Base-by-base conservation (phyloP, 495 filamentous ascomycete species). In the Podospora pseudopauciseta region DNA sequence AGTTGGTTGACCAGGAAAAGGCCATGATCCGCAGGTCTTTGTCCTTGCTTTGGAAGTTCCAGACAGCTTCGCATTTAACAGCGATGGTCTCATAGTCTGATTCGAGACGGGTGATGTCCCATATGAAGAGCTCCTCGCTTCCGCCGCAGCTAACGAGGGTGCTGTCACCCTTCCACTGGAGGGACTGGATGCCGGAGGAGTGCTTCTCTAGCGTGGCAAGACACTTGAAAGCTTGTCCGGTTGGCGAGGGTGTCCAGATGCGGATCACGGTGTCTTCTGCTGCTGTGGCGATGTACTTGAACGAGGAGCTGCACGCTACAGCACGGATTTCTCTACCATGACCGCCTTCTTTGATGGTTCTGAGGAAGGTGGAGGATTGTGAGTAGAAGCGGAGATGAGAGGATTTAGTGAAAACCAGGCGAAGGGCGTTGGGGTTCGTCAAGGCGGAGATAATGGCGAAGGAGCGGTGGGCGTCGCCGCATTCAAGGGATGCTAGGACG, bases 271-370 rank as follows among this genome's bases (percentile, higher is more conserved):
- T 98, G 71, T 98, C 95, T 78, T 98, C 95, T 0, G 92, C 90
- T 0, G 91, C 95, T 0, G 94, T 98, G 0, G 91, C 94, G 54
- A 97, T 77, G 19, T 89, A 78, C 7, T 70, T 70, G 69, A 72
- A 30, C 74, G 77, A 84, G 6, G 87, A 72, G 32, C 89, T 85
- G 7, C 88, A 74, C n/a, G 91, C 87, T 68, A 89, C 80, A 1
- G 89, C 83, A 77, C 94, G 94, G 69, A 97, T 91, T 80, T 99
- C 95, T 44, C 95, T 79, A 0, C 95, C 95, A 77, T 99, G 95
- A 0, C 86, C 86, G 0, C 95, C 95, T 0, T 73, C 64, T 30
- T 88, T 87, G 1, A 97, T 72, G 0, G 87, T 77, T 27, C 78
- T 75, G 65, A 89, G 85, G 2, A 80, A 75, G 1, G 84, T 74